Base-by-base conservation (phyloP, 1,139 yeast species). In the Suhomyces yuchorum region DNA sequence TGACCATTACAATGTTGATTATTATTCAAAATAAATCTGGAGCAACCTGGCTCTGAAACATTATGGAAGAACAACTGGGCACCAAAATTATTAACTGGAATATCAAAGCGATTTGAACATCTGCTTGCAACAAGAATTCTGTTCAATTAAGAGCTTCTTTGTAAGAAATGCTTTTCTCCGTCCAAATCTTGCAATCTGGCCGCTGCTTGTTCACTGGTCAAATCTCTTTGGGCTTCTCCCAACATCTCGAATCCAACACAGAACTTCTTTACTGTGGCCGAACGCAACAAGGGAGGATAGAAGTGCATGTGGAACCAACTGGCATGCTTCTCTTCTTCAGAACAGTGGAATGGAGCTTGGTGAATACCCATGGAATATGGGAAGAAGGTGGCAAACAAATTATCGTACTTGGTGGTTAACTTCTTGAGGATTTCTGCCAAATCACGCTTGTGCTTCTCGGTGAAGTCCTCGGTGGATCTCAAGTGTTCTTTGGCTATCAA, bases 291-390 rank as follows among this genome's bases (percentile, higher is more conserved):
- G 12, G 93, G 93, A 34, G 93, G 93, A 63, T 85, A 86, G 65
- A 86, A 86, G 66, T 86, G 91, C 75, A 85, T 80, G 57, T 85
- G 89, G 66, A 86, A 81, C 81, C 88, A 87, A 49, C 85, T 78
- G 32, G 69, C 60, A 4, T 73, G 65, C 42, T 58, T 60, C 43
- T 69, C 71, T 39, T 69, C 69, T 11, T 71, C 68, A 20, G 68
- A 60, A 22, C 75, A 66, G 24, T 72, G 70, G 57, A 82, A 69
- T 40, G 85, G 86, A 9, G 87, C 85, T 65, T 86, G 93, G 64
- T 86, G 93, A 20, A 86, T 68, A 18, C 93, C 93, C 92, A 86
- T 85, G 1, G 91, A 84, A 66, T 86, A 86, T 2, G 93, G 92
- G 73, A 86, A 86, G 39, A 82, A 79, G 4, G 87, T 81, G 61